These are phyloP conservation scores for Leucocoprinus leucothites DNA, from an alignment of 768 basidiomycete genomes.

Conservation along the genomic window DNA sequence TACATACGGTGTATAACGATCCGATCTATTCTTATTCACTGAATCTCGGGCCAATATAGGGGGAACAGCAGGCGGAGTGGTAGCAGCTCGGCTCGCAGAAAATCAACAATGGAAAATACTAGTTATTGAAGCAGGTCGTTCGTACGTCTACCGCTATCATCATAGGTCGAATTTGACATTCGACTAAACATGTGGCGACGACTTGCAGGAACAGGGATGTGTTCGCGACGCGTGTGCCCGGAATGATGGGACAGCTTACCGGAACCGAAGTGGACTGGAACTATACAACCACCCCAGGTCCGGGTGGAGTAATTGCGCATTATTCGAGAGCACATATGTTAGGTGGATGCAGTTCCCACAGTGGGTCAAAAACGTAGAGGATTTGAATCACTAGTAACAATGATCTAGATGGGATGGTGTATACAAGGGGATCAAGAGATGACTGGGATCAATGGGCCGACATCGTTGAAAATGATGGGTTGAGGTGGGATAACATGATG, in stretches of 20 bases:
- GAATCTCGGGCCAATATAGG: neutral
- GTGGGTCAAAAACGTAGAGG: neutral
- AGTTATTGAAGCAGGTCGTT: conserved; percentile 16
- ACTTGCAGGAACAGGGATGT: neutral
- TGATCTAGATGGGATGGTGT: conserved; percentile 23
- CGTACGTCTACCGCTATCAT: neutral
- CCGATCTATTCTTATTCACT: neutral
- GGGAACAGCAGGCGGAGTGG: conserved; percentile 11
- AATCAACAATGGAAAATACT: conserved; percentile 12
- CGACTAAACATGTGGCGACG: neutral
- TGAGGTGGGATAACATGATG: conserved; percentile 29
- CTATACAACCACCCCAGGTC: conserved; percentile 11
- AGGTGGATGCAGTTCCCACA: conserved; percentile 15
- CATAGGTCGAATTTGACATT: neutral
- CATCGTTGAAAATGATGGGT: conserved; percentile 25
- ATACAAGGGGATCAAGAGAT: conserved; percentile 29
- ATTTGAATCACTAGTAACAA: too few relatives aligned
- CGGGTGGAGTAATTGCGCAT: conserved; percentile 6
- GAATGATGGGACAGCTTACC: neutral
- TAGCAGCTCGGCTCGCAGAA: conserved; percentile 10
- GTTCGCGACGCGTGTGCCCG: conserved; percentile 1
- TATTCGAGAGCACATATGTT: conserved; percentile 12
- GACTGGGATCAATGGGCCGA: conserved; percentile 31
- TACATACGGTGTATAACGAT: neutral
- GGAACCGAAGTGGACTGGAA: conserved; percentile 16